Conservation (phyloP, 2,329 filamentous ascomycete genomes). For the Stachybotrys chartarum region DNA sequence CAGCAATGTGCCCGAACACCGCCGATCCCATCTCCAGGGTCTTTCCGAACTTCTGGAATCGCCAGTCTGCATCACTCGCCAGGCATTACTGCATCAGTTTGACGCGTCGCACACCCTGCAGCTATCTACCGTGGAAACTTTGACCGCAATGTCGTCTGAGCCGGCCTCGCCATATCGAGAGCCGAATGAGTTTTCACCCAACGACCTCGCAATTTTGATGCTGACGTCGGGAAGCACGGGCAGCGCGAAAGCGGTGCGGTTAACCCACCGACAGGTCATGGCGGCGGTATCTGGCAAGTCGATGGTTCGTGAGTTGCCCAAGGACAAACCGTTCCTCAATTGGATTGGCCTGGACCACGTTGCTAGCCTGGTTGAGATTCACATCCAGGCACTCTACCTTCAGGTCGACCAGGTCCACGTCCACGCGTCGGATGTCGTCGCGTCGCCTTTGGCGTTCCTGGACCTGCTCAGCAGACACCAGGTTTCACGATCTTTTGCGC, state of each 20-base stretch:
- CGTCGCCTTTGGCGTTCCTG: conserved; percentile 29
- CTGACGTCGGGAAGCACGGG: conserved; percentile 47
- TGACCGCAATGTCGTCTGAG: not conserved
- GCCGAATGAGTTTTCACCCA: not conserved
- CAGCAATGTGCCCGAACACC: not conserved
- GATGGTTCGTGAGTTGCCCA: conserved; percentile 12
- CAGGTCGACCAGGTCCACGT: conserved; percentile 39
- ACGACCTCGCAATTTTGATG: conserved; percentile 31
- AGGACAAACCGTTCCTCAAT: conserved; percentile 30
- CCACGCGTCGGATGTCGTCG: conserved; percentile 29
- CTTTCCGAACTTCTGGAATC: not conserved
- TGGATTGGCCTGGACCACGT: conserved; percentile 49
- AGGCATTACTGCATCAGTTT: not conserved
- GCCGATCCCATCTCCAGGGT: not conserved
- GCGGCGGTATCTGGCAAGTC: conserved; percentile 32
- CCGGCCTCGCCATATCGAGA: not conserved
- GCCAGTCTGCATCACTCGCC: conserved; percentile 2
- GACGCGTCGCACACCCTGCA: not conserved
- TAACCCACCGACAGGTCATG: conserved; percentile 35
- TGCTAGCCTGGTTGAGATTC: conserved; percentile 42
- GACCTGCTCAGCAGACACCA: conserved; percentile 30
- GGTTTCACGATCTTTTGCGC: conserved; percentile 36
- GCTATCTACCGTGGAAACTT: not conserved
- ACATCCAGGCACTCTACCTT: conserved; percentile 37
- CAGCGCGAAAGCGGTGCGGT: conserved; percentile 39